Base-by-base conservation (phyloP, 2,329 filamentous ascomycete species). In the Penicillium fuscoglaucum region DNA sequence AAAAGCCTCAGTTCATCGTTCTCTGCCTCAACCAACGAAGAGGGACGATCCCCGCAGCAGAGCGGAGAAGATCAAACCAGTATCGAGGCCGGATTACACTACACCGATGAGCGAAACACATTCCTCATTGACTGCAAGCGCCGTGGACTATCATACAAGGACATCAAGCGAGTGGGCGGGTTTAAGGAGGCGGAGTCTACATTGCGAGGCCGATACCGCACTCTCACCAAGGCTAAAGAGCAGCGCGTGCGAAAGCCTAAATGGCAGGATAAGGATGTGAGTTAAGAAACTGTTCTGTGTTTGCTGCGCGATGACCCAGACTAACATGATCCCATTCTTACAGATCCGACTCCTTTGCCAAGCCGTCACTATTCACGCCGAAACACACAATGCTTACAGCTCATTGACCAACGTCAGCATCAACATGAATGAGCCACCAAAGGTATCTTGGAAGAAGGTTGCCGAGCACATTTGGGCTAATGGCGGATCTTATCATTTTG, bases 381-480 rank as follows among this genome's bases (percentile, higher is more conserved):
- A 69, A 21, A 28, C 28, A 17, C 12, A 33, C 1, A 40, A 31
- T 4, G 10, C 41, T 21, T 19, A 52, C 28, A 21, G 19, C 31
- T 39, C 39, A 5, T 4, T 58, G 4, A 13, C 29, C 6, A 37
- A 19, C 2, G 7, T 17, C 6, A n/a, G 33, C 13, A 24, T 58
- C 7, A 43, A 46, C 46, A 57, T 61, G 26, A 47, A 26, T 13
- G 65, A 66, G 28, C 60, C 68, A 1, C 72, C 72, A 1, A 84
- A 82, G 67, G 74, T 86, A 2, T 80, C 82, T 0, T 87, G 85
- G 85, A 85, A 85, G 73, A 79, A 79, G 55, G 79, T 87, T 24
- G 78, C 80, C 1, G 79, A 83, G 33, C 82, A 80, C 61, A 85
- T 88, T 55, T 71, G 68, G 61, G 66, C 72, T 4, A 69, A 81